Evolutionary conservation across 2,329 filamentous ascomycete species (phyloP).

Genomic region (Colletotrichum sublineola): DNA sequence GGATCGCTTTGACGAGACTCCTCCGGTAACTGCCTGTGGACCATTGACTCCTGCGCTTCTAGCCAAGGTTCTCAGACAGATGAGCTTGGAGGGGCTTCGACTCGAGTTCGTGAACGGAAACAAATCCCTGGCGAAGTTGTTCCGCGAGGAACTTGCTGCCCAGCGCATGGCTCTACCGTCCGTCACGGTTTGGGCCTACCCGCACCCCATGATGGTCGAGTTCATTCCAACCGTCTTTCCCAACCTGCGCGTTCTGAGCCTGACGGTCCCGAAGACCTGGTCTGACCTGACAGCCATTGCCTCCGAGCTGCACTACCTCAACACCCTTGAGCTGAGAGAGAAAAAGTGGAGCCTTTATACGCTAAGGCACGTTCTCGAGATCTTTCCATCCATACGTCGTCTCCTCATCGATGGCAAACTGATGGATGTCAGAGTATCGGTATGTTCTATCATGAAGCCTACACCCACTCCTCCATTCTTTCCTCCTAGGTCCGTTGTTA

Average conservation of each 20-base stretch:
- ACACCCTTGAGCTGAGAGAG: not conserved
- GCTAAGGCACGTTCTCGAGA: not conserved
- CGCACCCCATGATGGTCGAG: not conserved
- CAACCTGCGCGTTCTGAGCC: not conserved
- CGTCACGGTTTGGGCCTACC: not conserved
- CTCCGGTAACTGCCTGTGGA: not conserved
- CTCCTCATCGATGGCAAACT: not conserved
- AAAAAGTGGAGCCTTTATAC: not conserved
- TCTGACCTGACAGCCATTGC: not conserved
- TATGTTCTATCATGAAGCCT: not conserved
- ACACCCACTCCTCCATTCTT: not conserved
- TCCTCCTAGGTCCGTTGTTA: not conserved
- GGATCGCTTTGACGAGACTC: not conserved
- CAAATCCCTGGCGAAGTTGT: not conserved
- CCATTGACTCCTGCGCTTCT: not conserved
- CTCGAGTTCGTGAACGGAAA: not conserved
- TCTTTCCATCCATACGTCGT: not conserved
- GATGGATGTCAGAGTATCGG: not conserved
- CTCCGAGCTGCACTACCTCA: not conserved
- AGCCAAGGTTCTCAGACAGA: not conserved
- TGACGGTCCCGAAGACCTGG: not conserved
- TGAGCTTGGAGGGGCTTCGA: not conserved
- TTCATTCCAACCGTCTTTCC: not conserved
- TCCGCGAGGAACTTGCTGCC: not conserved
- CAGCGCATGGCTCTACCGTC: not conserved